Evolutionary conservation across 108 stramenopile species (phyloP).

Genomic region (Cyclotella distinguenda): DNA sequence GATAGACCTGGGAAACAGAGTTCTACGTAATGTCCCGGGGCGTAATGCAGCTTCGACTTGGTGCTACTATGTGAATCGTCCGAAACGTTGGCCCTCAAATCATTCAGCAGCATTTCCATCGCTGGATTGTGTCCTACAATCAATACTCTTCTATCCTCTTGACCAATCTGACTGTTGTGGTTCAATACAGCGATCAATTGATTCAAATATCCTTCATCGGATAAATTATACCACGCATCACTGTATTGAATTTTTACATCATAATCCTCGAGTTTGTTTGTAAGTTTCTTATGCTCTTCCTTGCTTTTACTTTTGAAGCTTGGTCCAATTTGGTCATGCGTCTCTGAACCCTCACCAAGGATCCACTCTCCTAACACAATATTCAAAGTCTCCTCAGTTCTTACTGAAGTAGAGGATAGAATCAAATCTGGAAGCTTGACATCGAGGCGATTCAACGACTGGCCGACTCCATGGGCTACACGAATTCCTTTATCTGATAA

Average conservation of each 20-base stretch:
- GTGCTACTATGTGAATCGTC: no score
- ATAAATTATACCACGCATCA: slow-evolving; percentile 14
- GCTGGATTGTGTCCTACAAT: slow-evolving; percentile 32
- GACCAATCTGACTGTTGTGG: background rate
- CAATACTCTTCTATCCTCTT: slow-evolving; percentile 1
- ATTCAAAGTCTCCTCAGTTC: slow-evolving; percentile 23
- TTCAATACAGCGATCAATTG: slow-evolving; percentile 3
- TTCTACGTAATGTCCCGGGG: slow-evolving; percentile 15
- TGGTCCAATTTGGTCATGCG: background rate
- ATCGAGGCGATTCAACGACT: slow-evolving; percentile 1
- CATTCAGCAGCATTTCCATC: slow-evolving; percentile 21
- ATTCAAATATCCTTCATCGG: slow-evolving; percentile 23
- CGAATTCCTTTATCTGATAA: slow-evolving; percentile 7
- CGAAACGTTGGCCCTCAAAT: no score
- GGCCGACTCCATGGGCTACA: slow-evolving; percentile 19
- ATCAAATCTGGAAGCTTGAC: slow-evolving; percentile 19
- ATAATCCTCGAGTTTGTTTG: background rate
- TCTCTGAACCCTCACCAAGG: background rate
- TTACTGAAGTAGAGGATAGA: slow-evolving; percentile 15
- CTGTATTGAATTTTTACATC: slow-evolving; percentile 9
- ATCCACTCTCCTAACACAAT: slow-evolving; percentile 20
- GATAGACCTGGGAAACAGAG: slow-evolving; percentile 5
- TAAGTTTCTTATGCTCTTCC: slow-evolving; percentile 3
- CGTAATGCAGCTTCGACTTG: background rate
- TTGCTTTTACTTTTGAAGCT: background rate